Evolutionary conservation across 352 stramenopile genomes (phyloP).

Genomic region (Phytophthora nicotianae): DNA sequence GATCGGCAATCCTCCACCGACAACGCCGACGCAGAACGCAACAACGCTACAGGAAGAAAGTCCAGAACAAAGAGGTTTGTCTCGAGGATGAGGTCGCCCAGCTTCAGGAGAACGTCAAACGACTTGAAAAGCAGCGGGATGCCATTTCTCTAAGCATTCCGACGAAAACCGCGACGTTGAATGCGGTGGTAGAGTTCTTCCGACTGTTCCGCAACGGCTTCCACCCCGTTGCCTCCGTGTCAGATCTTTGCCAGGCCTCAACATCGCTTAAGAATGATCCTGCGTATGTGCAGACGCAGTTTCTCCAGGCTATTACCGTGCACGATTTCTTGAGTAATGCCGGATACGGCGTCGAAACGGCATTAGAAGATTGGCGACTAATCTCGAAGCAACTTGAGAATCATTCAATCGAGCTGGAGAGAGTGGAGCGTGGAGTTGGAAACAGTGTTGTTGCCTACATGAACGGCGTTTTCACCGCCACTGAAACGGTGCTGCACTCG

Average conservation of each 20-base stretch:
- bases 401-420: background rate
- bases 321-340: background rate
- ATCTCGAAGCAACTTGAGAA: conserved; percentile 8
- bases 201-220: conserved; percentile 14
- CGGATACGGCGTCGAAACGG: conserved; percentile 1
- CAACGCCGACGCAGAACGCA: conserved; percentile 5
- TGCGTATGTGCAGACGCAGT: background rate
- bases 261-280: background rate
- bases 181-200: conserved; percentile 18
- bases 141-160: background rate
- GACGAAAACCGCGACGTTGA: background rate
- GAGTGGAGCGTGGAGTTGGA: background rate
- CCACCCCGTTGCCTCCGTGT: background rate
- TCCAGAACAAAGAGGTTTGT: background rate
- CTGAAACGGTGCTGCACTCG: conserved; percentile 2
- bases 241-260: background rate
- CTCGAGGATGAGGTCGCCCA: background rate
- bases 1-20: background rate
- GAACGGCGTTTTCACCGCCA: conserved; percentile 2
- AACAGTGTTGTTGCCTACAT: background rate
- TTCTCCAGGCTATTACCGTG: background rate
- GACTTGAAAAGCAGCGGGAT: background rate
- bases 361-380: conserved; percentile 12
- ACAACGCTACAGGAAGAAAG: conserved; percentile 14
- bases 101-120: background rate